phyloP scores from a whole-genome alignment of 23 red algal genomes.

The Gracilariopsis chorda region DNA sequence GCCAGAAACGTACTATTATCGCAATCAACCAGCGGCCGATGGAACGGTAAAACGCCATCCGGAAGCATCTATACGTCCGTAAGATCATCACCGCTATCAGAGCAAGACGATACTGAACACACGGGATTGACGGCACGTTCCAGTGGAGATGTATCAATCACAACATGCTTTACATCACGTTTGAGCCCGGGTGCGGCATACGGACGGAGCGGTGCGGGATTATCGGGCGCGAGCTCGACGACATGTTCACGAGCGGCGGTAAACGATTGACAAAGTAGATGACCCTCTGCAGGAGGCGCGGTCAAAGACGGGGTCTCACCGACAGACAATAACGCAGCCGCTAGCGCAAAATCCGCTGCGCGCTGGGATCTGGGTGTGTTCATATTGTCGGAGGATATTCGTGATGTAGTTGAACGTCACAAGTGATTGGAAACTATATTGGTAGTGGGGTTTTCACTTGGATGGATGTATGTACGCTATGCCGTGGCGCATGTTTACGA shows the following conservation, averaged over 20 bases:
- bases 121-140: background rate
- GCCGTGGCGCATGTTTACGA: conserved; percentile 54
- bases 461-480: conserved; percentile 69
- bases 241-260: background rate
- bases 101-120: too few relatives aligned
- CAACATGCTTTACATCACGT: background rate
- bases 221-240: background rate
- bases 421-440: conserved; percentile 18
- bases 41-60: background rate
- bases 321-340: background rate
- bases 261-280: too few relatives aligned
- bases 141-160: background rate
- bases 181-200: background rate
- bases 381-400: conserved; percentile 57
- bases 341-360: background rate
- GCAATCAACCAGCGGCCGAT: background rate
- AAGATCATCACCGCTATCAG: background rate
- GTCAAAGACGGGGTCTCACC: background rate
- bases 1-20: background rate
- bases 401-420: background rate
- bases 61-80: background rate
- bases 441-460: conserved; percentile 67
- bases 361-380: conserved; percentile 19
- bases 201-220: background rate
- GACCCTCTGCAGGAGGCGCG: background rate